Evolutionary conservation across 805 yeast genomes (phyloP).

Genomic region (Limtongia smithiae): DNA sequence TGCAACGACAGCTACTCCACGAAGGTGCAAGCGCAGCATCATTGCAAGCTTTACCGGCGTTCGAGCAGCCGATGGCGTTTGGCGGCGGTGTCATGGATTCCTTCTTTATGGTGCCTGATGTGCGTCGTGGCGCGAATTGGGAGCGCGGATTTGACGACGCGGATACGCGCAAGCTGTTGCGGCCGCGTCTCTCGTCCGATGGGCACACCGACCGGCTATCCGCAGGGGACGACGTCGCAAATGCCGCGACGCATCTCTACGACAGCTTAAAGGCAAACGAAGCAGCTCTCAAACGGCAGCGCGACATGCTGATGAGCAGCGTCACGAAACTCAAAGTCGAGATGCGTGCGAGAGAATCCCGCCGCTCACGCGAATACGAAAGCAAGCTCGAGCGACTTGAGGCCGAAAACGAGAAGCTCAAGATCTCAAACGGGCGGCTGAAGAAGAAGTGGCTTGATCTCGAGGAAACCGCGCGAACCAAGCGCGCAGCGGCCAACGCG

Average conservation of each 20-base stretch:
- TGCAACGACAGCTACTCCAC: conserved; percentile 9
- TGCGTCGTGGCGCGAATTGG: conserved; percentile 24
- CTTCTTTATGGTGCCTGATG: conserved; percentile 37
- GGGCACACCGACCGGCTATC: neutral
- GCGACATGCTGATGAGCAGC: conserved; percentile 34
- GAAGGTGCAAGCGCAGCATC: no score
- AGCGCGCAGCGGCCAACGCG: no score
- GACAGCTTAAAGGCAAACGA: conserved; percentile 33
- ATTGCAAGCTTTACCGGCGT: no score
- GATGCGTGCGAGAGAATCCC: conserved; percentile 40
- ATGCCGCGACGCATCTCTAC: neutral
- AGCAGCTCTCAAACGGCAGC: conserved; percentile 33
- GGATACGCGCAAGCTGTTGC: conserved; percentile 21
- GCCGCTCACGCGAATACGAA: conserved; percentile 39
- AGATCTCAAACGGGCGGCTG: conserved; percentile 49
- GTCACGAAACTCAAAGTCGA: conserved; percentile 39
- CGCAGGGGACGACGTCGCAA: neutral
- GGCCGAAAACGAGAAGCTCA: conserved; percentile 46
- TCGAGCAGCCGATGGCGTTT: no score
- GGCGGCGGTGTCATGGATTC: conserved; percentile 14
- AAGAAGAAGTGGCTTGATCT: conserved; percentile 64
- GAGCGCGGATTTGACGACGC: conserved; percentile 32
- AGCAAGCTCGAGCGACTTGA: conserved; percentile 38
- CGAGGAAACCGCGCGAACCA: conserved; percentile 62
- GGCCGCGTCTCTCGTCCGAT: neutral